Evolutionary conservation across 2,329 filamentous ascomycete genomes (phyloP).

Genomic region (Scytalidium lignicola): DNA sequence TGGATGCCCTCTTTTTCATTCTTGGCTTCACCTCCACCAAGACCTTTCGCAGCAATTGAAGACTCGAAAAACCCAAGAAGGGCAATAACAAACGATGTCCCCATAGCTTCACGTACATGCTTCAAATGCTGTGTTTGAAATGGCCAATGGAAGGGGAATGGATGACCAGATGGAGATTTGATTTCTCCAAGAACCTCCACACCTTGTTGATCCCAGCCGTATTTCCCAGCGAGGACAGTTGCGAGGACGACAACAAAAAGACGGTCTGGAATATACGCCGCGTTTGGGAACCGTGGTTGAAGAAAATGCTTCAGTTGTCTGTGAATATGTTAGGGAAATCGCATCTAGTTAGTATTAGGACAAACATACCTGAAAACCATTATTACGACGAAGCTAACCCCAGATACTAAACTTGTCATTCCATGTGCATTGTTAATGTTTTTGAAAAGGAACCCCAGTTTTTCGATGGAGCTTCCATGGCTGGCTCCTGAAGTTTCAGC

Average conservation of each 20-base stretch:
- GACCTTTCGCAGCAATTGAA: slow-evolving; percentile 88
- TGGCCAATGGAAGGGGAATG: slow-evolving; percentile 81
- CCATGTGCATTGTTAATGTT: slow-evolving; percentile 64
- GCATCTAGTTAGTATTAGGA: slow-evolving; percentile 3
- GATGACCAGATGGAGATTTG: slow-evolving; percentile 63
- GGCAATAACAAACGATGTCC: slow-evolving; percentile 88
- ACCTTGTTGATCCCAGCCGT: slow-evolving; percentile 74
- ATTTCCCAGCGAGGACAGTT: slow-evolving; percentile 69
- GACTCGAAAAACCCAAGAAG: slow-evolving; percentile 98
- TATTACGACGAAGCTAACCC: slow-evolving; percentile 77
- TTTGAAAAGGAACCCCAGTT: slow-evolving; percentile 71
- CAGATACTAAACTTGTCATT: slow-evolving; percentile 71
- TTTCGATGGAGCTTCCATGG: slow-evolving; percentile 83
- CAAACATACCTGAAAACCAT: slow-evolving; percentile 73
- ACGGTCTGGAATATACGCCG: slow-evolving; percentile 88
- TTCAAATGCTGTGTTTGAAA: slow-evolving; percentile 71
- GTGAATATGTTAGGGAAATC: slow-evolving; percentile 12
- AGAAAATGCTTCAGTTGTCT: slow-evolving; percentile 78
- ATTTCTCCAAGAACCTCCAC: slow-evolving; percentile 81
- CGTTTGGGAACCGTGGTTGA: slow-evolving; percentile 70
- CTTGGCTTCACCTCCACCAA: slow-evolving; percentile 52
- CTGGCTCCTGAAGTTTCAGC: slow-evolving; percentile 56
- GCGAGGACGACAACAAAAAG: slow-evolving; percentile 85
- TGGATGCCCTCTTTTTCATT: slow-evolving; percentile 64
- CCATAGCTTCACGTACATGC: slow-evolving; percentile 80